Base-by-base conservation (phyloP, 192 early-diverging fungal genomes). In the Entomortierella beljakovae region DNA sequence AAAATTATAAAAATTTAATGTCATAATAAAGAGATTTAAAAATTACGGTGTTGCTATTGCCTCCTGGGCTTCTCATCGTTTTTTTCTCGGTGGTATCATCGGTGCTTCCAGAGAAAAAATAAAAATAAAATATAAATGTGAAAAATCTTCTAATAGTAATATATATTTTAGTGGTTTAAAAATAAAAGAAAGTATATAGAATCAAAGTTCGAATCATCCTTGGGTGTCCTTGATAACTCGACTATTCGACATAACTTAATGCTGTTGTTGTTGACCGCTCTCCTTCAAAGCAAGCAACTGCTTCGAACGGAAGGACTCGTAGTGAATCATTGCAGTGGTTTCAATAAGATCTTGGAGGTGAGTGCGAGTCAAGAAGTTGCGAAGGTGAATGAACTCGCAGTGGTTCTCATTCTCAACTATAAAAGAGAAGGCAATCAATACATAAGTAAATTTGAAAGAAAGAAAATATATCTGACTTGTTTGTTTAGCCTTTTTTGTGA, bases 261-360 rank as follows among this genome's bases (percentile, higher is more conserved):
- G 52, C 54, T 75, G 73, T 35, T 83, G 66, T 60, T 74, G 81
- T 61, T 85, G 81, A 31, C 83, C 83, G 25, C 71, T 82, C 66
- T 89, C 88, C 65, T 87, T 87, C 35, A 89, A 69, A 54, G 88
- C 88, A 59, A 89, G 71, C 57, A 89, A 63, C 64, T 89, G 88
- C 71, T 89, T 89, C 25, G 88, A 93, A 57, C 98, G 90, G 95
- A 97, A 99, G 37, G 91, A 88, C 85, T 99, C 97, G 85, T 99
- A 99, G 81, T 98, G 97, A 59, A 97, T 89, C 71, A 92, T 88
- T 9, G 94, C 88, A 16, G 98, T 99, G 42, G 95, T 95, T 74
- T 99, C 98, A 65, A 98, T 92, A 81, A 99, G 85, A 73, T 99
- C 98, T 69, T 96, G 94, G 43, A 99, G 79, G 73, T 99, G 98